Conservation (phyloP, 345 rosid genomes). For the Gossypium longicalyx region DNA sequence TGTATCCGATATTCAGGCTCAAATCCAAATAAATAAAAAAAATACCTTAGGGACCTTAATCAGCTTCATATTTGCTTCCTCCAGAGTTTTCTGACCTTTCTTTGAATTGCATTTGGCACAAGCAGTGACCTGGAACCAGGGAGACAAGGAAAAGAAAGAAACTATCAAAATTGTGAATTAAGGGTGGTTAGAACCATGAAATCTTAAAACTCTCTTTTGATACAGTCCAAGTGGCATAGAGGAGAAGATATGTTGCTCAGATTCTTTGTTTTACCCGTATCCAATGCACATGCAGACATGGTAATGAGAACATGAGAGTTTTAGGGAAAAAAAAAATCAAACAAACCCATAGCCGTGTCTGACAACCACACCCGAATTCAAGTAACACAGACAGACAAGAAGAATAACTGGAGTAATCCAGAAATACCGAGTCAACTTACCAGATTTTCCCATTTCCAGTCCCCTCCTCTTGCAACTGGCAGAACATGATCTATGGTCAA, state of each 20-base stretch:
- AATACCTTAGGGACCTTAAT: constrained; percentile 72
- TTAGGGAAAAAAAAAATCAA: background rate
- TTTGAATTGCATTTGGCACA: constrained; percentile 80
- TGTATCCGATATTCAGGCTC: background rate
- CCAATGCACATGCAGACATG: background rate
- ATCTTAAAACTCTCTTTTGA: too few species aligned
- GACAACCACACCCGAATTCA: background rate
- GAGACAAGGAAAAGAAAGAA: constrained; percentile 7
- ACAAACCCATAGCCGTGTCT: background rate
- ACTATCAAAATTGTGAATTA: background rate
- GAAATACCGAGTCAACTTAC: constrained; percentile 28
- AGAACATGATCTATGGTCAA: constrained; percentile 90
- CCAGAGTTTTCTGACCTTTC: constrained; percentile 74
- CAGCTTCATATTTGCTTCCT: constrained; percentile 83
- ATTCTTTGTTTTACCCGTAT: background rate
- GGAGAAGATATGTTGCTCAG: background rate
- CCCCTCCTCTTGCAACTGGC: constrained; percentile 76
- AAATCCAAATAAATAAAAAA: background rate
- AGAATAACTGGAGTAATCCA: background rate
- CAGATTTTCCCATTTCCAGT: constrained; percentile 94
- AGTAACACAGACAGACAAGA: background rate
- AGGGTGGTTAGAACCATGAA: background rate
- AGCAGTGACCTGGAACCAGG: constrained; percentile 65
- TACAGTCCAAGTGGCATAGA: too few species aligned
- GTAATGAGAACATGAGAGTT: background rate